These are phyloP conservation scores for Sphaerostilbella broomeana DNA, from an alignment of 2,329 filamentous ascomycete species.

Conservation along the genomic window DNA sequence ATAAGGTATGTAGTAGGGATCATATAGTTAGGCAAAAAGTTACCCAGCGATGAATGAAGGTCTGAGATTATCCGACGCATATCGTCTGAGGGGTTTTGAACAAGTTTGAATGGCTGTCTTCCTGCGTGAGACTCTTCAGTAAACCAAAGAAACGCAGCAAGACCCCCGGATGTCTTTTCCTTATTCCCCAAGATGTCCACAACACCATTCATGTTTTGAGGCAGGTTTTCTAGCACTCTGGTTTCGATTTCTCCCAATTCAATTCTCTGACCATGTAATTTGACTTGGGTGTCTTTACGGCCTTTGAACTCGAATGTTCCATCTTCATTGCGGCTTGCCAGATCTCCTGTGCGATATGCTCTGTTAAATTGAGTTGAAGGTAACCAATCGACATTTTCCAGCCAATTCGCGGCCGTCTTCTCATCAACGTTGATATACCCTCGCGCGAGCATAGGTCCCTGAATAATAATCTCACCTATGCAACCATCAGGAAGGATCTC, in stretches of 20 bases:
- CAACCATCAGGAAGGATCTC: conserved; percentile 15
- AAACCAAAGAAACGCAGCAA: conserved; percentile 14
- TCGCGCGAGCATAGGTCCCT: conserved; percentile 18
- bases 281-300: conserved; percentile 12
- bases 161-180: conserved; percentile 4
- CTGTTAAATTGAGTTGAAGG: background rate
- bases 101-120: background rate
- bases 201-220: conserved; percentile 7
- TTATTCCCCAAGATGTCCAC: conserved; percentile 12
- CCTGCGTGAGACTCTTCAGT: conserved; percentile 2
- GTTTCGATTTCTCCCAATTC: conserved; percentile 13
- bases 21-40: conserved; percentile 14
- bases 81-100: conserved; percentile 6
- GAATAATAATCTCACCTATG: conserved; percentile 19
- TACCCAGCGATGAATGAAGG: conserved; percentile 8
- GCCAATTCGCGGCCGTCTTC: conserved; percentile 14
- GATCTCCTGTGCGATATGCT: conserved; percentile 10
- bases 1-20: conserved; percentile 13
- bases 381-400: conserved; percentile 12
- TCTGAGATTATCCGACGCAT: conserved; percentile 5
- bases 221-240: conserved; percentile 8
- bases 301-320: conserved; percentile 13
- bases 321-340: conserved; percentile 12
- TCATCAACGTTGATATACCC: conserved; percentile 14
- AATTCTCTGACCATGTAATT: conserved; percentile 12